These are phyloP conservation scores for Nitzschia inconspicua DNA, from an alignment of 108 stramenopile genomes.

Conservation along the genomic window DNA sequence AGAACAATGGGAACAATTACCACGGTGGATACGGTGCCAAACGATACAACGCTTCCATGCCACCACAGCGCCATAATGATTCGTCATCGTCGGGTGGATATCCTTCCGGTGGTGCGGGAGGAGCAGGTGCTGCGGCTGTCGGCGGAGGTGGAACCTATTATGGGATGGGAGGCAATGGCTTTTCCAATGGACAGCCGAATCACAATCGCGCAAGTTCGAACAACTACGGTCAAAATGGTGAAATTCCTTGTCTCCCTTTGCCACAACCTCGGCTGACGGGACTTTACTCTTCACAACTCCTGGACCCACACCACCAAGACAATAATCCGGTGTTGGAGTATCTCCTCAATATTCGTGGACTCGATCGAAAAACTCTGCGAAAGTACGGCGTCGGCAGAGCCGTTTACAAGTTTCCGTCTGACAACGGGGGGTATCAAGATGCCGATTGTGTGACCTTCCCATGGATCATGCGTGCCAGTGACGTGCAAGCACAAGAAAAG, in stretches of 20 bases:
- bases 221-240: neutral
- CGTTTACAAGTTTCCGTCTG: constrained; percentile 59
- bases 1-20: neutral
- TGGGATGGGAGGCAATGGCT: neutral
- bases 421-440: constrained; percentile 15
- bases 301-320: constrained; percentile 29
- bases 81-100: neutral
- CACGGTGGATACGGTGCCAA: too few species aligned
- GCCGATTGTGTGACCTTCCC: constrained; percentile 90
- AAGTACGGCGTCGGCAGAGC: constrained; percentile 91
- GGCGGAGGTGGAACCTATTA: neutral
- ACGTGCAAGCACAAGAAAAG: constrained; percentile 57
- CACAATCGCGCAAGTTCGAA: neutral
- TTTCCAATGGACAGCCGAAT: neutral
- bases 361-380: constrained; percentile 49
- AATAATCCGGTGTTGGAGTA: constrained; percentile 49
- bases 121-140: too few species aligned
- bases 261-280: constrained; percentile 47
- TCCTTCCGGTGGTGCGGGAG: neutral
- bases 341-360: constrained; percentile 57
- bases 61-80: too few species aligned
- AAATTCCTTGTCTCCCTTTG: constrained; percentile 49
- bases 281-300: constrained; percentile 43
- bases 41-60: too few species aligned
- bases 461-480: constrained; percentile 77